Conservation (phyloP, 768 basidiomycete genomes). For the Saitozyma sp. region DNA sequence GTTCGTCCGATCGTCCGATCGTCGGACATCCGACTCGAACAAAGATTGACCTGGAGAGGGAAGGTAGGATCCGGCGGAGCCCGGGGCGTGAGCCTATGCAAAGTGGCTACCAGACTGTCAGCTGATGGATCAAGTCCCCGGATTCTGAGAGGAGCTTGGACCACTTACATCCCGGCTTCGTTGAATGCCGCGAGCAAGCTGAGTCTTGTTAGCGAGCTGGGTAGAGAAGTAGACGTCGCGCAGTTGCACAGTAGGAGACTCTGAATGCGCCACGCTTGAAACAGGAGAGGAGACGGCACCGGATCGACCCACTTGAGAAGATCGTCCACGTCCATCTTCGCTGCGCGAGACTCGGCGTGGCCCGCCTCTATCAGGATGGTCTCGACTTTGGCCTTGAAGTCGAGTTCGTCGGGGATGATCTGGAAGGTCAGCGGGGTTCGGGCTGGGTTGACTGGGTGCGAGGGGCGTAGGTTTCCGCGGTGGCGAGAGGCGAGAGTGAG, state of each 20-base stretch:
- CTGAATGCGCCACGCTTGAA: no score
- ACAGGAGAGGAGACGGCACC: not conserved
- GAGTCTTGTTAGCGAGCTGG: constrained; percentile 2
- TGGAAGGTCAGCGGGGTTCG: constrained; percentile 42
- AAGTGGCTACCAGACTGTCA: constrained; percentile 8
- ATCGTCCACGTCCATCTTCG: constrained; percentile 93
- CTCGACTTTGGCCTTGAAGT: constrained; percentile 71
- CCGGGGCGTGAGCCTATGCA: not conserved
- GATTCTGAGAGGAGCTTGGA: not conserved
- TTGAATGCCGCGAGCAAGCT: constrained; percentile 51
- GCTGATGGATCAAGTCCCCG: not conserved
- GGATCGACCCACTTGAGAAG: constrained; percentile 69
- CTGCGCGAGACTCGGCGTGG: constrained; percentile 73
- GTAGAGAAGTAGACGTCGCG: not conserved
- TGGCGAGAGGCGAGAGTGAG: no score
- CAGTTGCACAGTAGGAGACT: no score
- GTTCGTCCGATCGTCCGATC: no score
- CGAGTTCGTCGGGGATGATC: constrained; percentile 69
- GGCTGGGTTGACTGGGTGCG: no score
- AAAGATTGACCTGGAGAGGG: no score
- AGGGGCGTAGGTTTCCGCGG: no score
- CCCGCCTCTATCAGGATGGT: constrained; percentile 70
- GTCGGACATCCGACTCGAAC: no score
- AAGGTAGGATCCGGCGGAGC: not conserved
- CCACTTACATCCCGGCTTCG: constrained; percentile 46